Base-by-base conservation (phyloP, 164 flowering plant genomes). In the Cinnamomum micranthum region DNA sequence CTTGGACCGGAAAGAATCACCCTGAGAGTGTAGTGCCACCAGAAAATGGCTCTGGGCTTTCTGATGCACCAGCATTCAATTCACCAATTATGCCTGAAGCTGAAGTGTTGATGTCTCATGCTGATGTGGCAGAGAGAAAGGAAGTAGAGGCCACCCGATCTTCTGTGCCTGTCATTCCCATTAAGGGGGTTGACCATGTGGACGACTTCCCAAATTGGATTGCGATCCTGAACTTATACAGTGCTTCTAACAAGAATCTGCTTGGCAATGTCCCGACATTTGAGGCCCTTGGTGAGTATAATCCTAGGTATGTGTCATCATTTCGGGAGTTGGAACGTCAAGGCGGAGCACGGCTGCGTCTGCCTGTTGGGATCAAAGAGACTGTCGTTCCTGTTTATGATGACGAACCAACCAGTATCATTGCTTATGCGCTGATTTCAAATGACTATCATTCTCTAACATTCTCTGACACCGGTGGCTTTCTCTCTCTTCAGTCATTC, bases 351-450 rank as follows among this genome's bases (percentile, higher is more conserved):
- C 85, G 92, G 79, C 77, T 89, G 75, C 86, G 89, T 78, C 84
- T 91, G 24, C 95, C 95, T 20, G 86, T 89, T 66, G 97, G 98
- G 73, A 75, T 88, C 17, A 87, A 89, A 81, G 97, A 90, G 65
- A 90, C 88, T 73, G 90, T 92, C 3, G 77, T 96, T 78, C 97
- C 97, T 1, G 92, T 96, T 75, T 91, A 84, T 87, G 99, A 96
- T 80, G 97, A 94, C 84, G 99, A 96, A 77, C 98, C 98, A 47
- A 88, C 99, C n/a, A 96, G 99, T 82, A 77, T 89, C 24, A 94
- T 96, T 75, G 71, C 98, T 17, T 91, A 89, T 82, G 92, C 91
- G 17, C 77, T 96, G 47, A 70, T 79, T 31, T 89, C 94, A 47
- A 87, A 77, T 9, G 90, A 88, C 31, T 96, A 96, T 83, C 84